Percentiles rank a stretch among this genome's conserved stretches.
Conservation (phyloP, 441 rosid species). For the Corymbia citriodora region DNA sequence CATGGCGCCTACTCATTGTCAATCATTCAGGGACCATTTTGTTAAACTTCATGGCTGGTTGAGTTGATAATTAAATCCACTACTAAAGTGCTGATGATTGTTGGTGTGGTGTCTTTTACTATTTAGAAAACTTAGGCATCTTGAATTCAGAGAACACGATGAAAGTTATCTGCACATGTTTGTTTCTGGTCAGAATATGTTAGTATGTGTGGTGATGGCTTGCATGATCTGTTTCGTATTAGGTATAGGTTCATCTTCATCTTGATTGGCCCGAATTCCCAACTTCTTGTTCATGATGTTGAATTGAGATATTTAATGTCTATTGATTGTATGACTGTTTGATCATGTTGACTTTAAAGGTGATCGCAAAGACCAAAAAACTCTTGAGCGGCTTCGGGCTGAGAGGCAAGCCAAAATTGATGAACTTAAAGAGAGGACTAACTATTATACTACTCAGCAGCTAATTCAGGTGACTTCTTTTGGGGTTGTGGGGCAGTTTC, state of each 20-base stretch:
- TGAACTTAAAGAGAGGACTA: conserved; percentile 90
- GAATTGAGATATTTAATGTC: neutral
- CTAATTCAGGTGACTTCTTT: conserved; percentile 67
- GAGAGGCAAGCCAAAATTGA: conserved; percentile 88
- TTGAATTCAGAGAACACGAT: neutral
- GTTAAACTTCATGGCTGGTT: neutral
- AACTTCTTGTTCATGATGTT: neutral
- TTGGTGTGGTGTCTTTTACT: neutral
- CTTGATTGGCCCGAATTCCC: neutral
- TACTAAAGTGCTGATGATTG: neutral
- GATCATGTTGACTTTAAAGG: conserved; percentile 32
- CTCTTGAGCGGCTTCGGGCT: conserved; percentile 74
- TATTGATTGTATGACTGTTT: neutral
- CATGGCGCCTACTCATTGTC: neutral
- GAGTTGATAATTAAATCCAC: neutral
- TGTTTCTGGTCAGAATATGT: neutral
- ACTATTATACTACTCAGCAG: conserved; percentile 86
- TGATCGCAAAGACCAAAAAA: conserved; percentile 78
- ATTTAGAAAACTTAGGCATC: neutral
- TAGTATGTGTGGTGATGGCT: neutral
- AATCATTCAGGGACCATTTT: neutral
- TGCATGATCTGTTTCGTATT: neutral
- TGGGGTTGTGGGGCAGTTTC: neutral
- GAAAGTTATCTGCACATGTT: neutral
- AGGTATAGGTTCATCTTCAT: neutral